Base-by-base conservation (phyloP, 352 stramenopile genomes). In the Phytophthora ohioensis region DNA sequence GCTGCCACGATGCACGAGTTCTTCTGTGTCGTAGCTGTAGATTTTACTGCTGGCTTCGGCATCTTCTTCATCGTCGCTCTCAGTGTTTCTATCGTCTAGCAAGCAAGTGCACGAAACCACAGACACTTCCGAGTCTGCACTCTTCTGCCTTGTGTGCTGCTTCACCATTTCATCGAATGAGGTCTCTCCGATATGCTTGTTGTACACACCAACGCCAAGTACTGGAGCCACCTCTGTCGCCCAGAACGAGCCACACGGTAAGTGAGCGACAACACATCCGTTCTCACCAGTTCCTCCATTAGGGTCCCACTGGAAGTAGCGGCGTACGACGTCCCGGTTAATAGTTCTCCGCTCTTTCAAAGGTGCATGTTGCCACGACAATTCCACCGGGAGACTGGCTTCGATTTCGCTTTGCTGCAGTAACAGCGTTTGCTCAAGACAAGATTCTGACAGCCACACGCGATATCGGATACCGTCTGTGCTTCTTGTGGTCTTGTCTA, bases 401-500 rank as follows among this genome's bases (percentile, higher is more conserved):
- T 92, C 86, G 9, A 94, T 62, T 38, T 92, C 74, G 5, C 65
- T 84, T 41, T 84, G 70, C n/a, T 71, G 51, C 7, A 91, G 69
- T 10, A 68, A 13, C 9, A 94, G 27, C 2, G 47, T 69, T 54
- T 93, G 82, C 53, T 92, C 75, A 11, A 76, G 71, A 42, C 87
- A 92, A 7, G 62, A 82, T 1, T 79, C 81, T 8, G 87, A 83
- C 2, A 90, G 32, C 42, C 59, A 84, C 6, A 92, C 31, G 11
- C 81, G 84, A 56, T 83, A 87, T 4, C 62, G 54, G 15, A 87
- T 32, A 8, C 35, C n/a, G 11, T 32, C 17, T 45, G n/a, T 8
- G 5, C 10, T 47, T 43, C 21, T 39, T 38, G 13, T 32, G 12
- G 0, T 43, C 27, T 65, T 43, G 39, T 52, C 43, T 13, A 36